Conservation (phyloP, 306 rosid species). For the Trifolium repens region DNA sequence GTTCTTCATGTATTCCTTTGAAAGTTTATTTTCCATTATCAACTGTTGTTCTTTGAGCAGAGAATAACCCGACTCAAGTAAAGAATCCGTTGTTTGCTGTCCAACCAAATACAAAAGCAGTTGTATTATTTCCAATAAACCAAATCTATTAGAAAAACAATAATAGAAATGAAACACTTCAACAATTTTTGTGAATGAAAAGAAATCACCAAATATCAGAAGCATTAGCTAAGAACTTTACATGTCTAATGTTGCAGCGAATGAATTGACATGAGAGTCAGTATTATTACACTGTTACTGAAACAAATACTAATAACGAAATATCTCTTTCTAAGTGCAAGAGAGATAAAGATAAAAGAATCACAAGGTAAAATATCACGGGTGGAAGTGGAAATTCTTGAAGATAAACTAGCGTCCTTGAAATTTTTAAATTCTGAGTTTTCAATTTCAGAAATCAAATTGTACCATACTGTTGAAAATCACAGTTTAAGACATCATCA, state of each 20-base stretch:
- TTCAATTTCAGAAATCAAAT: neutral
- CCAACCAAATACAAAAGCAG: conserved; percentile 50
- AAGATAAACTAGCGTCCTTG: neutral
- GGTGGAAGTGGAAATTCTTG: neutral
- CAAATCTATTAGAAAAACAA: neutral
- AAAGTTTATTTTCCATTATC: conserved; percentile 86
- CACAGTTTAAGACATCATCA: neutral
- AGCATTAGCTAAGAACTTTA: conserved; percentile 1
- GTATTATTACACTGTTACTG: neutral
- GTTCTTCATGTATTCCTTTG: conserved; percentile 98
- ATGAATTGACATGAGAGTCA: neutral
- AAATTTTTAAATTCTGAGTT: neutral
- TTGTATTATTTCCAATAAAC: conserved; percentile 32
- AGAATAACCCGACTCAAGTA: conserved; percentile 84
- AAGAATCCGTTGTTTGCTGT: conserved; percentile 87
- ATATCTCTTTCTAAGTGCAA: too few relatives aligned
- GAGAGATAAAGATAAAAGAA: too few relatives aligned
- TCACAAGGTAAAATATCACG: neutral
- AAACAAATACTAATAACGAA: neutral
- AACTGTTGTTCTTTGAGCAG: conserved; percentile 80
- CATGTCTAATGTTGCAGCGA: neutral
- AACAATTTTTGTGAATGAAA: neutral
- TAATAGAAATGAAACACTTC: neutral
- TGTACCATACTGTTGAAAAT: neutral
- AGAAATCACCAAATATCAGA: conserved; percentile 15